These are phyloP conservation scores for Fomitopsis schrenkii DNA, from an alignment of 1,284 basidiomycete species.

Conservation along the genomic window DNA sequence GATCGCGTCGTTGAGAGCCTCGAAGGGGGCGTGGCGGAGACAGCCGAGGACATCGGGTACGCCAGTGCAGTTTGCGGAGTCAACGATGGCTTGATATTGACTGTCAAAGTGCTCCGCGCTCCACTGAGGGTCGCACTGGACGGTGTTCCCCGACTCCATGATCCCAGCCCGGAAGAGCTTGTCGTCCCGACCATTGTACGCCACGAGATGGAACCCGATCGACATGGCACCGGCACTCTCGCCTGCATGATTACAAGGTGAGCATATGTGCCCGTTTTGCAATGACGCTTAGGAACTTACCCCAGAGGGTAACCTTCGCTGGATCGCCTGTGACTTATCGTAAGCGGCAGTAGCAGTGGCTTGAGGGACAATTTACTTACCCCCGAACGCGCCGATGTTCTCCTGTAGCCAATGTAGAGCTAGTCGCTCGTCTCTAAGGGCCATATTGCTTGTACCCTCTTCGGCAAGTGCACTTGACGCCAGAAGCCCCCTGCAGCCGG, in stretches of 20 bases:
- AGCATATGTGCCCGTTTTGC: neutral
- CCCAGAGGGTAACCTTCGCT: neutral
- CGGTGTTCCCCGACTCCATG: neutral
- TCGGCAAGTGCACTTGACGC: neutral
- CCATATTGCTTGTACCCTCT: neutral
- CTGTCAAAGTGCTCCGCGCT: neutral
- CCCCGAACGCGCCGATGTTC: neutral
- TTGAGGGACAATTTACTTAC: neutral
- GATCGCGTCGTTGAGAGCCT: neutral
- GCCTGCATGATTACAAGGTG: neutral
- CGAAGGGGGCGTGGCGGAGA: neutral
- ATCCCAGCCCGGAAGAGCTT: neutral
- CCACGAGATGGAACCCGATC: neutral
- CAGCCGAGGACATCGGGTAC: neutral
- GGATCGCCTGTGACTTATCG: neutral
- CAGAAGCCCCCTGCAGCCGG: neutral
- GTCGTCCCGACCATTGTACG: neutral
- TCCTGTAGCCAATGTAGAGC: neutral
- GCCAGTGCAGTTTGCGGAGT: neutral
- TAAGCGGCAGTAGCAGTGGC: neutral
- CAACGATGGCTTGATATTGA: neutral
- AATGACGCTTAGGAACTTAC: neutral
- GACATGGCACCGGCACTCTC: neutral
- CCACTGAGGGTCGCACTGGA: neutral
- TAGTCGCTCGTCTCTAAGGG: neutral